A percentile compares a stretch with the other conserved stretches of the same genome.
phyloP scores from a whole-genome alignment of 2,329 filamentous ascomycete genomes.

The Microcyclosporella mali region DNA sequence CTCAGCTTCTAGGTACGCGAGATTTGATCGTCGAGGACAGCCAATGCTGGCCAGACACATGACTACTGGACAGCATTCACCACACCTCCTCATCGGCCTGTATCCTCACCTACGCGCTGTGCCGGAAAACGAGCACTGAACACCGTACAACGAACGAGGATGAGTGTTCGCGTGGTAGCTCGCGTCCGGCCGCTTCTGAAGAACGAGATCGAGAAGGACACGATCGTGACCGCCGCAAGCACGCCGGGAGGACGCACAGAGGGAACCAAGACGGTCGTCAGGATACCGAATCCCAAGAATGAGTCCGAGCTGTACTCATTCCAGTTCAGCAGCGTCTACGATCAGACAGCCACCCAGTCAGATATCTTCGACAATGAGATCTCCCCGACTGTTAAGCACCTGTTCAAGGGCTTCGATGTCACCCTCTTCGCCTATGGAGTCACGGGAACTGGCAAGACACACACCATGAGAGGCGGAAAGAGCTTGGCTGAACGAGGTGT shows the following conservation, averaged over 20 bases:
- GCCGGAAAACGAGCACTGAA: not conserved
- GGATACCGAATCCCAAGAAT: constrained; percentile 92
- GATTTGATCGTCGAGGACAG: no score
- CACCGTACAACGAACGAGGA: constrained; percentile 4
- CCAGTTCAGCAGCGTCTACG: constrained; percentile 90
- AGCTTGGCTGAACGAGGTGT: constrained; percentile 59
- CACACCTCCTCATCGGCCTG: constrained; percentile 1
- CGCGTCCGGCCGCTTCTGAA: constrained; percentile 83
- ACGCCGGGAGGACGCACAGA: constrained; percentile 41
- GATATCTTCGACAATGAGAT: constrained; percentile 87
- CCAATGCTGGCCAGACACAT: no score
- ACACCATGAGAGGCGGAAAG: constrained; percentile 70
- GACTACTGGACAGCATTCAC: constrained; percentile 5
- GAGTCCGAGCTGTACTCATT: constrained; percentile 87
- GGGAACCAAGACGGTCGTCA: constrained; percentile 54
- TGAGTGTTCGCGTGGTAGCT: constrained; percentile 77
- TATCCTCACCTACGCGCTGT: not conserved
- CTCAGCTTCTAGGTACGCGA: no score
- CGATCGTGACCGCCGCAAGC: constrained; percentile 67
- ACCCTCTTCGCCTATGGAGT: constrained; percentile 95
- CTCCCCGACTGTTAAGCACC: constrained; percentile 78
- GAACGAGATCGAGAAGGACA: constrained; percentile 78
- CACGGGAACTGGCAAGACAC: constrained; percentile 95
- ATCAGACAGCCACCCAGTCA: constrained; percentile 72
- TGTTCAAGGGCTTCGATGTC: constrained; percentile 98